phyloP scores from a whole-genome alignment of 2,329 filamentous ascomycete genomes.

The Bipolaris oryzae region DNA sequence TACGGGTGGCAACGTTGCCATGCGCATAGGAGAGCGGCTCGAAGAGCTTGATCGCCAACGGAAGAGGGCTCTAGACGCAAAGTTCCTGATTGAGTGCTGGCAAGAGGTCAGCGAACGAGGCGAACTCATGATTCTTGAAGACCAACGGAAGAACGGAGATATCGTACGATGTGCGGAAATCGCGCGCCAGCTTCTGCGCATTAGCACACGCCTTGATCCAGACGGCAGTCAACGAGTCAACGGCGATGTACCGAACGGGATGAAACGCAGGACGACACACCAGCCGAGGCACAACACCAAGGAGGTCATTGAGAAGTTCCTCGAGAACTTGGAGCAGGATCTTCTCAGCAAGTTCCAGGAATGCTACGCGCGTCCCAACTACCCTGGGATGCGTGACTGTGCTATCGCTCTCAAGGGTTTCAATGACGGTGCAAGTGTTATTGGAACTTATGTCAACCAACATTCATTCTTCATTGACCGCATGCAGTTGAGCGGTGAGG shows the following conservation, averaged over 20 bases:
- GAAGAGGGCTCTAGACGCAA: conserved; percentile 87
- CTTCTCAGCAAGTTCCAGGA: conserved; percentile 95
- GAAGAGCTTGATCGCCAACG: conserved; percentile 95
- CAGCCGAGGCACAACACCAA: conserved; percentile 68
- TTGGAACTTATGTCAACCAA: conserved; percentile 96
- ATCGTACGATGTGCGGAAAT: conserved; percentile 95
- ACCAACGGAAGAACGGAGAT: conserved; percentile 83
- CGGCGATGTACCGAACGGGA: conserved; percentile 57
- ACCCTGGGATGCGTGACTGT: conserved; percentile 97
- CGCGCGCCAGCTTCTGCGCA: conserved; percentile 88
- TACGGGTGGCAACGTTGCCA: conserved; percentile 81
- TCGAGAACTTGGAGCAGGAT: conserved; percentile 93
- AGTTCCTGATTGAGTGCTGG: conserved; percentile 96
- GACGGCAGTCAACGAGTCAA: conserved; percentile 60
- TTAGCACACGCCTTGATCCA: conserved; percentile 88
- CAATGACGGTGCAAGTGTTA: conserved; percentile 92
- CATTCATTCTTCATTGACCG: conserved; percentile 99
- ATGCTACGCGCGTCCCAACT: conserved; percentile 93
- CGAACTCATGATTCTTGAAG: conserved; percentile 83
- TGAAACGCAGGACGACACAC: conserved; percentile 40
- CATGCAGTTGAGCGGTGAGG: conserved; percentile 87
- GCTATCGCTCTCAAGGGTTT: conserved; percentile 93
- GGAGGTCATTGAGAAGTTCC: conserved; percentile 94
- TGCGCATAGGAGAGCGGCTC: conserved; percentile 90
- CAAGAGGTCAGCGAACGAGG: conserved; percentile 91